Conservation (phyloP, 2,329 filamentous ascomycete species). For the Scolecobasidium constrictum region DNA sequence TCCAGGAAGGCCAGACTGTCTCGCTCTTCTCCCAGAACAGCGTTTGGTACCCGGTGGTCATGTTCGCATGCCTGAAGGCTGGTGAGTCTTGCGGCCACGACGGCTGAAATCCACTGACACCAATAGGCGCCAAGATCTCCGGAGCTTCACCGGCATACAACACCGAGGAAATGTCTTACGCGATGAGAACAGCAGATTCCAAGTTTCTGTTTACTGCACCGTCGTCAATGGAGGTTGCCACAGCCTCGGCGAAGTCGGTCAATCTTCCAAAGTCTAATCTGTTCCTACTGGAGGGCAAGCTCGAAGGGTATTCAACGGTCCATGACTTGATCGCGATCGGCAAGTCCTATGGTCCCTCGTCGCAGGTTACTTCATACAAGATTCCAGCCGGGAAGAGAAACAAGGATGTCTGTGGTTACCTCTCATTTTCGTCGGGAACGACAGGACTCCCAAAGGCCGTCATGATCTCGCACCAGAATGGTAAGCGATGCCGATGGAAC, state of each 20-base stretch:
- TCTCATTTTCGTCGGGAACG: constrained; percentile 40
- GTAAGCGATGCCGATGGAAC: no score
- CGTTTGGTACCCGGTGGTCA: constrained; percentile 56
- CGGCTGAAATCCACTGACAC: neutral
- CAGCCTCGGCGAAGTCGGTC: constrained; percentile 41
- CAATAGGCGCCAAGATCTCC: constrained; percentile 42
- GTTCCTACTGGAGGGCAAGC: constrained; percentile 45
- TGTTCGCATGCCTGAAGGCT: constrained; percentile 44
- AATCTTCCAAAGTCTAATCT: constrained; percentile 42
- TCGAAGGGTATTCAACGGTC: constrained; percentile 39
- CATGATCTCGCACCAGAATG: constrained; percentile 15
- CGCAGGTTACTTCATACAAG: constrained; percentile 38
- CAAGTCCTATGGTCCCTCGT: constrained; percentile 27
- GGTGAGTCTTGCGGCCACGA: constrained; percentile 17
- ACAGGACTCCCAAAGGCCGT: constrained; percentile 40
- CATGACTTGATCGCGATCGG: constrained; percentile 34
- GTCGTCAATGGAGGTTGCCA: constrained; percentile 43
- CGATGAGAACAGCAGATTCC: constrained; percentile 45
- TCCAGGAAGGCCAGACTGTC: constrained; percentile 45
- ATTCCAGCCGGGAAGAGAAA: constrained; percentile 44
- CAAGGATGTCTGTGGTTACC: constrained; percentile 42
- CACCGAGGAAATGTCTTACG: constrained; percentile 57
- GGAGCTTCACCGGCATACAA: constrained; percentile 57
- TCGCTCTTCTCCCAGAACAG: constrained; percentile 53
- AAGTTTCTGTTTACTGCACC: constrained; percentile 49